Evolutionary conservation across 202 grass and related monocot species (phyloP), one percentile per base, ranked within the genome.

Genomic region (Setaria viridis): DNA sequence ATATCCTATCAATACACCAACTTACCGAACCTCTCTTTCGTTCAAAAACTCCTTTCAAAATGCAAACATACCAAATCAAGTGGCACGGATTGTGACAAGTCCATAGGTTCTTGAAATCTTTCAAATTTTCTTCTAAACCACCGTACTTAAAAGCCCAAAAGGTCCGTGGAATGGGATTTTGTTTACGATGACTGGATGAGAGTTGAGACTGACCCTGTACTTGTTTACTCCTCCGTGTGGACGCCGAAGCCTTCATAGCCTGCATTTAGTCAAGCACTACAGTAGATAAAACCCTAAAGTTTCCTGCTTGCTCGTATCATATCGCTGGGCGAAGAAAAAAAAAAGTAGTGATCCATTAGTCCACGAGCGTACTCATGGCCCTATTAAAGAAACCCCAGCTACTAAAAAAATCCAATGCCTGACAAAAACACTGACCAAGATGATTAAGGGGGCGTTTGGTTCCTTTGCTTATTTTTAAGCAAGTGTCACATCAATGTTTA

Each of bases 361-460:
- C 30, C 59, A 84, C 47, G 58, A 54, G 46, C 32, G 39, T 68
- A 62, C 6, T 10, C 29, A 29, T 30, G 62, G 4, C 42, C 3
- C 5, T 21, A 80, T 39, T 82, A 87, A 66, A 79, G 15, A 78
- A 87, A 74, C 10, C 67, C 11, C 1, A 37, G 60, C 42, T 1
- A 43, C 54, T 45, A 46, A 90, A 73, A 72, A 39, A 90, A 86
- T 67, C 79, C 57, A 67, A 78, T 79, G 42, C 19, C 68, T 41
- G 60, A 67, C 74, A 64, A 72, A 69, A 79, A 68, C 74, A 83
- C 51, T 49, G 79, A 74, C 72, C 88, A 79, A 7, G 67, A 74
- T 83, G 58, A 78, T 90, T 90, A 33, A n/a, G n/a, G n/a, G n/a
- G n/a, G n/a, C n/a, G n/a, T n/a, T n/a, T n/a, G n/a, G n/a, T n/a